Percentiles rank a stretch among this genome's conserved stretches.
These are phyloP conservation scores for Jackrogersella multiformis DNA, from an alignment of 495 filamentous ascomycete species.

Conservation along the genomic window DNA sequence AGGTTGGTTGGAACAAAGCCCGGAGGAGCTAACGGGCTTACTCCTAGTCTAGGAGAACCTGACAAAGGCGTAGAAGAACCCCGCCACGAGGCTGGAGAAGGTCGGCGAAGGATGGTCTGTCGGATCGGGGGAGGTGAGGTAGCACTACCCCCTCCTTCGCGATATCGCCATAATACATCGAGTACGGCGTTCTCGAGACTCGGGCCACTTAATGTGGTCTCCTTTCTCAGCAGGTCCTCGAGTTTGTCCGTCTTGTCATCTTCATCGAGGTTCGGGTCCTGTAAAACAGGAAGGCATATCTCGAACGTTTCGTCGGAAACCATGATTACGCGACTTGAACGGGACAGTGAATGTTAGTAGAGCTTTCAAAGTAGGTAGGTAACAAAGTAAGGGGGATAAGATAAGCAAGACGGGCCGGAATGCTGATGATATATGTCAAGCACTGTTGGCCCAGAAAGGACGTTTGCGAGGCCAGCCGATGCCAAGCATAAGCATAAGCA, in stretches of 20 bases:
- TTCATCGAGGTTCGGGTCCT: conserved; percentile 83
- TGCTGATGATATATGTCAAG: conserved; percentile 22
- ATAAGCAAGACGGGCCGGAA: conserved; percentile 11
- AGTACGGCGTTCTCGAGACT: conserved; percentile 89
- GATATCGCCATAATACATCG: conserved; percentile 90
- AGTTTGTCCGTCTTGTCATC: conserved; percentile 95
- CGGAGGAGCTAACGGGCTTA: conserved; percentile 82
- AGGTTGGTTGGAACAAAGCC: conserved; percentile 82
- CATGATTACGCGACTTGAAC: conserved; percentile 64
- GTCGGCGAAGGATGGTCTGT: conserved; percentile 86
- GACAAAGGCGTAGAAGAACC: conserved; percentile 78
- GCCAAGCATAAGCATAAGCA: conserved; percentile 35
- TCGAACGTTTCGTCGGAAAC: conserved; percentile 92
- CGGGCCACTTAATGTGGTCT: conserved; percentile 78
- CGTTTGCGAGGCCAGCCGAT: conserved; percentile 20
- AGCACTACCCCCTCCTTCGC: conserved; percentile 76
- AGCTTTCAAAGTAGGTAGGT: not conserved
- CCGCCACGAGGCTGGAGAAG: conserved; percentile 95
- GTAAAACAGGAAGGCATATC: conserved; percentile 85
- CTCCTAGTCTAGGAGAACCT: conserved; percentile 77
- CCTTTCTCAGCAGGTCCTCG: conserved; percentile 82
- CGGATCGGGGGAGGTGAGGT: conserved; percentile 81
- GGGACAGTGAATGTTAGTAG: conserved; percentile 29
- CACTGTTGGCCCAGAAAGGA: conserved; percentile 15
- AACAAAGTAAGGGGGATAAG: conserved; percentile 9